Base-by-base conservation (phyloP, 345 rosid species). In the Citrus reticulata region DNA sequence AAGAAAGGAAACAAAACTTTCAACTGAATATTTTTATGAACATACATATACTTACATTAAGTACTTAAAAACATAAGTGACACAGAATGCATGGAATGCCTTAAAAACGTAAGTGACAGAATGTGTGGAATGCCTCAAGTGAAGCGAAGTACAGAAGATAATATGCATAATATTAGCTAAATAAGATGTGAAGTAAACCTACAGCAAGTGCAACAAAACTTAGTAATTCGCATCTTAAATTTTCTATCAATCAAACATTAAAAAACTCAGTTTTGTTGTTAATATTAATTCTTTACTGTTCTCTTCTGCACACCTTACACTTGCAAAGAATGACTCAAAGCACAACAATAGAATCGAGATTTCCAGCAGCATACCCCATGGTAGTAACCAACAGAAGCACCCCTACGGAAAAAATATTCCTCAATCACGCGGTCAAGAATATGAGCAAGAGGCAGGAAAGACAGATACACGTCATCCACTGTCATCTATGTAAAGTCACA, bases 371-470 rank as follows among this genome's bases (percentile, higher is more conserved):
- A 42, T 89, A 96, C 99, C 89, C 98, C 99, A 75, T 96, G 98
- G 81, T 91, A 96, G 83, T 89, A 96, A 80, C 99, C 99, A 55
- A 96, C 88, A 37, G 99, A 90, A 82, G 99, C 99, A 55, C 99
- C 99, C 80, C 85, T 96, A 55, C 87, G 81, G 78, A 93, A 89
- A 81, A 96, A 94, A 66, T 89, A 92, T 85, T 96, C 98, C 80
- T 96, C 98, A 63, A 91, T 89, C 85, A 72, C 60, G 35, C 99
- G 97, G 78, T 96, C 99, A 67, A 96, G 93, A 67, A 90, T 82
- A 83, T 96, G 99, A 80, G 99, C 98, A 73, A 96, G 92, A 4
- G 99, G 99, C 72, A 95, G 83, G 86, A 96, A 96, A 25, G 98
- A 96, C 71, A 96, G 87, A 81, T 93, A 96, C 58, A 92, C 97